Base-by-base conservation (phyloP, 1,139 yeast genomes). In the Saccharomyces pastorianus region DNA sequence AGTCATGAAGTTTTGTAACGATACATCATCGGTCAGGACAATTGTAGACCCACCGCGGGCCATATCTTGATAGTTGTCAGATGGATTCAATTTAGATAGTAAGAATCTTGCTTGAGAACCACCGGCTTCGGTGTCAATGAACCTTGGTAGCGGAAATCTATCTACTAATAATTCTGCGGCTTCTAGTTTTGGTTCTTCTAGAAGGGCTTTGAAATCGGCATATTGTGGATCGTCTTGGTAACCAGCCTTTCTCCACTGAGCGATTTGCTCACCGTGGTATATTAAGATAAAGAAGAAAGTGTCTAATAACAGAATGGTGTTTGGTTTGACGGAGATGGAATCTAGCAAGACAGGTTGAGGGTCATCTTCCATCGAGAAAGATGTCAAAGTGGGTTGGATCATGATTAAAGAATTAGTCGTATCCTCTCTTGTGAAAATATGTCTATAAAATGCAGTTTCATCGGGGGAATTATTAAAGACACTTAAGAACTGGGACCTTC, bases 391-490 rank as follows among this genome's bases (percentile, higher is more conserved):
- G 56, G 98, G 98, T 74, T 91, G 98, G 64, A 91, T 91, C 97
- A 91, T 91, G 60, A 90, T 87, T 68, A 91, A 77, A n/a, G 98
- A 88, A 72, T 91, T 93, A 60, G 86, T 85, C 53, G 93, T 85
- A 69, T 93, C 97, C 71, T 93, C 97, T 60, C 91, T 84, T 66
- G 89, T 81, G 69, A 93, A 81, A 44, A 90, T 88, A 71, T 93
- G 98, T 70, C 97, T 84, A 75, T 91, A 91, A 72, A 90, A 93
- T 42, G 98, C 97, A 53, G 99, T 91, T 77, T 93, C 99, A 76
- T 93, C 99, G 1, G 99, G 99, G 17, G 98, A 91, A 73, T 93
- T 91, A 73, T 93, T 93, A 77, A 93, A 93, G 53, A 91, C 97
- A 71, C 91, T 96, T 70, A 93, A 78, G 73, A 93, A 93, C 74